These are phyloP conservation scores for Cyclotella atomus DNA, from an alignment of 108 stramenopile species.

Conservation along the genomic window DNA sequence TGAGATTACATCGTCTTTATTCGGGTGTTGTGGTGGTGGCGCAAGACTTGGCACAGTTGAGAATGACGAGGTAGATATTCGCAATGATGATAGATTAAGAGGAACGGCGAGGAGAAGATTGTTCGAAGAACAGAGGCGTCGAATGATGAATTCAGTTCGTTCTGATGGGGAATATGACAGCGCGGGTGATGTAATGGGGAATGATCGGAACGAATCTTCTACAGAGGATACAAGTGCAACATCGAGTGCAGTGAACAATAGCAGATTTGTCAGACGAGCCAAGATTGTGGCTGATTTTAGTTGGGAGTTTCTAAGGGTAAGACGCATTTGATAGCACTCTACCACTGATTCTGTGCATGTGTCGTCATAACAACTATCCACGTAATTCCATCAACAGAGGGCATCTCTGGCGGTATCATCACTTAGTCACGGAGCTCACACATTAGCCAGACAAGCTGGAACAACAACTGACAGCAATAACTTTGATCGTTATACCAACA, in stretches of 20 bases:
- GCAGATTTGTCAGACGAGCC: not conserved
- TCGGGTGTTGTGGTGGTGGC: not conserved
- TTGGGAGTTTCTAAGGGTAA: slow-evolving; percentile 17
- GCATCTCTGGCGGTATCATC: slow-evolving; percentile 28
- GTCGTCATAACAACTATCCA: not conserved
- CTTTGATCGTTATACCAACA: slow-evolving; percentile 36
- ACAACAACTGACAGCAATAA: not conserved
- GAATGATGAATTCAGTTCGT: slow-evolving; percentile 27
- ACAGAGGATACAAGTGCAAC: not conserved
- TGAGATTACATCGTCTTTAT: slow-evolving; percentile 1
- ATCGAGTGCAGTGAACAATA: not conserved
- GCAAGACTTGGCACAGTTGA: not conserved
- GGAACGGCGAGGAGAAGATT: slow-evolving; percentile 40
- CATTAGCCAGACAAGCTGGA: slow-evolving; percentile 16
- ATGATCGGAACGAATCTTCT: too few species aligned
- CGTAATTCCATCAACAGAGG: slow-evolving; percentile 7
- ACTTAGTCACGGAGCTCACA: slow-evolving; percentile 40
- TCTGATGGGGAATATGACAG: not conserved
- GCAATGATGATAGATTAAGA: slow-evolving; percentile 46
- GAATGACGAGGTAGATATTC: slow-evolving; percentile 25
- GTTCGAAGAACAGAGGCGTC: slow-evolving; percentile 37
- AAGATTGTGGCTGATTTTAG: not conserved
- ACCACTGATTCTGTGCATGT: not conserved
- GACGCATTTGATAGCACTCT: not conserved
- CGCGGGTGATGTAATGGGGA: not conserved